These are phyloP conservation scores for Nematocida minor DNA, from an alignment of 371 early-diverging fungal genomes.

Conservation along the genomic window DNA sequence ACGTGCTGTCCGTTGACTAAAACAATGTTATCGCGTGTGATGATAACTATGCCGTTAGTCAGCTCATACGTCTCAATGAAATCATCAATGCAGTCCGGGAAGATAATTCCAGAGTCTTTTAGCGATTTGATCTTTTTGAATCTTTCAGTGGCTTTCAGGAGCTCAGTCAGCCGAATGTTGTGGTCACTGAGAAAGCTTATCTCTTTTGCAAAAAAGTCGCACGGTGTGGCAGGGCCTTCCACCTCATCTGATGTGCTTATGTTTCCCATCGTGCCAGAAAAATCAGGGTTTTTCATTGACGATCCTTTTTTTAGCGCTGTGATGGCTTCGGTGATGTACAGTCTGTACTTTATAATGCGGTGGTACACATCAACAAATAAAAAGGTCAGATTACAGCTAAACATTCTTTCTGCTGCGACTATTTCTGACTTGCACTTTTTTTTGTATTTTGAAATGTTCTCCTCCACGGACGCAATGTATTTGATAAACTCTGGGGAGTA, in stretches of 20 bases:
- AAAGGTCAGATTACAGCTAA: conserved; percentile 1
- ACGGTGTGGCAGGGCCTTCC: background rate
- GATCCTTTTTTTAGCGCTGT: background rate
- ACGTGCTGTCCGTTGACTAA: background rate
- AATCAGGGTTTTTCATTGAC: background rate
- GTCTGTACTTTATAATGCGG: conserved; percentile 34
- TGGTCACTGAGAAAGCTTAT: background rate
- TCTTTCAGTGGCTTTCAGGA: conserved; percentile 33
- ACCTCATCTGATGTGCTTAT: background rate
- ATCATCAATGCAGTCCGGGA: conserved; percentile 37
- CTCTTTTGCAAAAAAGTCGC: background rate
- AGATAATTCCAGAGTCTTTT: background rate
- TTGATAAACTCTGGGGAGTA: conserved; percentile 25
- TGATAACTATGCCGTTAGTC: conserved; percentile 24
- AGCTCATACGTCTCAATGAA: conserved; percentile 46
- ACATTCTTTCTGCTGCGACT: conserved; percentile 13
- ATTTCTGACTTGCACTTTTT: conserved; percentile 2
- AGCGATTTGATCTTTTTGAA: conserved; percentile 40
- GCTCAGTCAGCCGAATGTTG: background rate
- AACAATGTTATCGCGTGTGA: conserved; percentile 16
- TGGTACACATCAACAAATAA: conserved; percentile 40
- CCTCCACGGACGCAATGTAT: conserved; percentile 31
- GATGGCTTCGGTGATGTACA: conserved; percentile 25
- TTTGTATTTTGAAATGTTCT: conserved; percentile 34
- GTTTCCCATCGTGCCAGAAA: background rate